Evolutionary conservation across 257 asterid species (phyloP).

Genomic region (Hygrophila difformis): DNA sequence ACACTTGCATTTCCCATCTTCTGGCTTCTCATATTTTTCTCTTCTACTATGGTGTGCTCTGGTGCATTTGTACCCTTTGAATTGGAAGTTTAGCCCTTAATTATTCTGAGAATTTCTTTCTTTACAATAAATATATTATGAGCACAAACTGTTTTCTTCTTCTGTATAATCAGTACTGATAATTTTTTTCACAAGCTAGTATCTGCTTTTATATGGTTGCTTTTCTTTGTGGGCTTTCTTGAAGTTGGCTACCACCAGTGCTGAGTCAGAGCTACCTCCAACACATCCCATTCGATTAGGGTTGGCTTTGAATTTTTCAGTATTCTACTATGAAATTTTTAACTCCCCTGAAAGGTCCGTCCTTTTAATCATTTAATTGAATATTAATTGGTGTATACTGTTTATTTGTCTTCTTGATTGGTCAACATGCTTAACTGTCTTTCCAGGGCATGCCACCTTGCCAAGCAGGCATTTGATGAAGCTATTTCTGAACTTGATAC

Average conservation of each 20-base stretch:
- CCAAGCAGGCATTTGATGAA: no score
- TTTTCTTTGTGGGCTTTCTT: conserved; percentile 18
- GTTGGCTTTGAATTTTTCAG: conserved; percentile 79
- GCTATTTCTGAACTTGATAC: no score
- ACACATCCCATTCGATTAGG: conserved; percentile 93
- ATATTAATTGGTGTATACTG: neutral
- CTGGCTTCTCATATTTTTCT: no score
- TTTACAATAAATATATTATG: no score
- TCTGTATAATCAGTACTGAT: no score
- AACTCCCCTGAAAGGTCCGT: conserved; percentile 79
- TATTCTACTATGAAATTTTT: conserved; percentile 78
- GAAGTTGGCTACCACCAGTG: conserved; percentile 65
- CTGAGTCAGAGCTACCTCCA: conserved; percentile 71
- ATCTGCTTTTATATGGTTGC: conserved; percentile 12
- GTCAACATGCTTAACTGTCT: conserved; percentile 11
- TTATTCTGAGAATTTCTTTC: no score
- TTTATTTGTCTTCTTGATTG: conserved; percentile 1
- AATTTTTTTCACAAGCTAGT: no score
- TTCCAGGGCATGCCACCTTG: conserved; percentile 39
- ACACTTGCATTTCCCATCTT: no score
- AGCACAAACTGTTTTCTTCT: no score
- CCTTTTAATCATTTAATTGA: conserved; percentile 13
- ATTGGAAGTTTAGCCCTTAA: no score
- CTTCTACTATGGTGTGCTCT: no score
- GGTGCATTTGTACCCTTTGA: no score